Base-by-base conservation (phyloP, 305 asterid species). In the Coffea humblotiana region DNA sequence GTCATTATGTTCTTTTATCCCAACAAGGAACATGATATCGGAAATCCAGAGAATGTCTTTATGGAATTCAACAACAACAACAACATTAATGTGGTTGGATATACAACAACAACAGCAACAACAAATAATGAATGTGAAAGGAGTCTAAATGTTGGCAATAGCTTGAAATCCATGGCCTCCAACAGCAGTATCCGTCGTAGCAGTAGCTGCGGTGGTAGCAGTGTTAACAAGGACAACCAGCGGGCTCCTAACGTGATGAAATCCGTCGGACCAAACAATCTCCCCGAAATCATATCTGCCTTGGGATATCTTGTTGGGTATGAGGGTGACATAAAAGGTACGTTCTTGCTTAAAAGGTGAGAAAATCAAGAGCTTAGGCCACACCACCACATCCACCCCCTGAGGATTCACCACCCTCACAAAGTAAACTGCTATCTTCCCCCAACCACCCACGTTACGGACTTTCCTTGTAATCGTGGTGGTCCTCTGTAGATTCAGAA, bases 261-360 rank as follows among this genome's bases (percentile, higher is more conserved):
- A 82, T 0, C 93, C 92, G 72, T 90, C 93, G 6, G 90, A 87
- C 97, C 97, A 92, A 4, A 85, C 84, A 52, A 92, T 89, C 25
- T 89, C 91, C 18, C 93, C 94, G 23, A 89, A 90, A 48, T 81
- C 90, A 63, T 79, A 89, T 71, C 94, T 81, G 54, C 87, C 92
- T 4, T 3, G 71, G 18, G 90, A 86, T 15, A 32, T 35, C 76
- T 88, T 90, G 48, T 82, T 1, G 0, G 97, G 93, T 29, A 14
- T 85, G 0, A 90, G 9, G 0, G 87, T 90, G 77, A 90, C 89
- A 61, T 75, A 83, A 21, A 86, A 92, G 1, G 85, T 63, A 9
- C 68, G 12, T 65, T 90, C 91, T 75, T 85, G 85, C 63, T 80
- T 87, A 40, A 84, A 83, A 25, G 85, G 84, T 9, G 93, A 79